Evolutionary conservation across 768 basidiomycete species (phyloP).

Genomic region (Termitomyces heimii): DNA sequence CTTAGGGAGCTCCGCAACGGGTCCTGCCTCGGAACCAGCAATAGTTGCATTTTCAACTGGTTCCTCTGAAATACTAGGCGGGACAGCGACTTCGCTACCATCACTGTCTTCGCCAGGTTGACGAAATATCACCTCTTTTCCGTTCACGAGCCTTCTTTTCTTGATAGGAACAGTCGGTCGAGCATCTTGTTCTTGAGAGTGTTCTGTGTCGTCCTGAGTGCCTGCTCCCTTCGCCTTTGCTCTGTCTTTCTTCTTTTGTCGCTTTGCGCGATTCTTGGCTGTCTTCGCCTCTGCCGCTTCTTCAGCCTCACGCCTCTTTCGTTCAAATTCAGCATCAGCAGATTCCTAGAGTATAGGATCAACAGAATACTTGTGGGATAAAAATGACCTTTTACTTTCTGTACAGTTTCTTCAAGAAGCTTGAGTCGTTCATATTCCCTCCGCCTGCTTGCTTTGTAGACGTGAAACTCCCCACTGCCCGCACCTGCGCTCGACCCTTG

Average conservation of each 20-base stretch:
- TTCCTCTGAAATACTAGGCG: not conserved
- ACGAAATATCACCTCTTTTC: conserved; percentile 57
- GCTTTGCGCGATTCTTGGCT: conserved; percentile 89
- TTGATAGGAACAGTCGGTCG: conserved; percentile 48
- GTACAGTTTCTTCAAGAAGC: conserved; percentile 77
- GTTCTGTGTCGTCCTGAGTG: conserved; percentile 16
- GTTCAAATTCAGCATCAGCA: conserved; percentile 68
- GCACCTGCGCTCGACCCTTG: conserved; percentile 97
- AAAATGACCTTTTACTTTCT: conserved; percentile 49
- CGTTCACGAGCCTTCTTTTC: conserved; percentile 78
- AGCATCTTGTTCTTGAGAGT: conserved; percentile 8
- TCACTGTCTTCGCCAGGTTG: conserved; percentile 37
- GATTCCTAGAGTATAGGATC: conserved; percentile 47
- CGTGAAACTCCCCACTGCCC: conserved; percentile 96
- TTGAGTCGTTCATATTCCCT: conserved; percentile 95
- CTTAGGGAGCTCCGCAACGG: conserved; percentile 5
- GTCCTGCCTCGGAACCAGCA: not conserved
- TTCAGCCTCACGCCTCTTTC: conserved; percentile 64
- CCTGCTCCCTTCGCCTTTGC: conserved; percentile 38
- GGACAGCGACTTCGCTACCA: conserved; percentile 19
- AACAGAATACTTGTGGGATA: conserved; percentile 1
- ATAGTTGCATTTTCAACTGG: not conserved
- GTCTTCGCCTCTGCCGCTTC: conserved; percentile 81
- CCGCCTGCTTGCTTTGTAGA: conserved; percentile 92
- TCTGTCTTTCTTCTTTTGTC: conserved; percentile 87